Base-by-base conservation (phyloP, 306 rosid species). In the Cucurbita ficifolia region DNA sequence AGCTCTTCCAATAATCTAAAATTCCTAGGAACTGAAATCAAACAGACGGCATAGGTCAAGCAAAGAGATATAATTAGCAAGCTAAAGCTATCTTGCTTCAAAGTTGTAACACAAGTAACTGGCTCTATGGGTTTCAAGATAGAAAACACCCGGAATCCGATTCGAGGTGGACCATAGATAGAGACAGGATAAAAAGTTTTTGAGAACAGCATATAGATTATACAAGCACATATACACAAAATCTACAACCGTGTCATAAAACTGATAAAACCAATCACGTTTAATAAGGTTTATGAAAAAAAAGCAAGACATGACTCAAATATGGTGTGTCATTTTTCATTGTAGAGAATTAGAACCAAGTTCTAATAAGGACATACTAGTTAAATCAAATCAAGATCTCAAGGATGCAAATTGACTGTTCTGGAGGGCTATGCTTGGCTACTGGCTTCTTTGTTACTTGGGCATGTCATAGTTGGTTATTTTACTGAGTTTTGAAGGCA, bases 1-100 rank as follows among this genome's bases (percentile, higher is more conserved):
- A 93, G 97, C 83, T 93, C 98, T 80, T 93, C 98, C 88, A 93
- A 80, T 82, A 93, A 89, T 84, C 96, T 87, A 80, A 93, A 93
- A 84, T 79, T 93, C 84, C 98, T 88, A 49, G 98, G 96, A 81
- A 93, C 98, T 90, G 86, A 19, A 59, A 88, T 83, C 16, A 48
- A 74, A 40, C 40, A 22, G 40, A n/a, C 60, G 24, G 60, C 42
- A 68, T 42, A 36, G 16, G 52, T 68, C 56, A 68, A 21, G 73
- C 21, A 22, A 68, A 19, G 36, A 43, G 54, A 67, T 45, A 24
- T 1, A 22, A 24, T 24, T 68, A 16, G 56, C 42, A 46, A 43
- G 53, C 51, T 39, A n/a, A n/a, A 63, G 11, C 69, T 39, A 64
- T 64, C 35, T 2, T 40, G 9, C 14, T n/a, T 64, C 52, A 64